Evolutionary conservation across 208 protist genomes (phyloP).

Genomic region (Leishmania amazonensis): DNA sequence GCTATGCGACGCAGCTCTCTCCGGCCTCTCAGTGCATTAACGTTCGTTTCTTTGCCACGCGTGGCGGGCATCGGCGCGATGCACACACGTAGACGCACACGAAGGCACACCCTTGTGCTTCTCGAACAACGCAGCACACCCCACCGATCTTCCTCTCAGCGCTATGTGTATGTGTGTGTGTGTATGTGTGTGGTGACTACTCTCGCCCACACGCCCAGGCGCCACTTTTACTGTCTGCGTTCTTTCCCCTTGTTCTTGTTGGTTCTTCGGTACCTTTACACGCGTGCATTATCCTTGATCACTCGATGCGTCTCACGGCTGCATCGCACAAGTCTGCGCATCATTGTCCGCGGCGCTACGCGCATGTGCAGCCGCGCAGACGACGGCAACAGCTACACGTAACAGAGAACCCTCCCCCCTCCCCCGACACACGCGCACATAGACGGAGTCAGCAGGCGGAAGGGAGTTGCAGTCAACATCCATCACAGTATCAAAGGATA

Average conservation of each 20-base stretch:
- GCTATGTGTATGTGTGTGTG: background rate
- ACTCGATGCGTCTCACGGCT: background rate
- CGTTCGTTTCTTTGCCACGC: background rate
- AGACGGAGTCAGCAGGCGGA: constrained; percentile 1
- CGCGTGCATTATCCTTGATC: background rate
- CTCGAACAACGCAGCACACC: background rate
- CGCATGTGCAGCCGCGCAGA: background rate
- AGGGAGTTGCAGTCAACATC: too few species aligned
- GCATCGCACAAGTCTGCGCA: background rate
- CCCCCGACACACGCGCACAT: constrained; percentile 8
- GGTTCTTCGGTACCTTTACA: background rate
- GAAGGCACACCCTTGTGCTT: background rate
- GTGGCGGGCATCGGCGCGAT: background rate
- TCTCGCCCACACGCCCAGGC: background rate
- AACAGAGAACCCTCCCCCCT: background rate
- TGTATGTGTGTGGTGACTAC: background rate
- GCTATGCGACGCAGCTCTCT: background rate
- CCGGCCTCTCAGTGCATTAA: background rate
- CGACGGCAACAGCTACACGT: background rate
- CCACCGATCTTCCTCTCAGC: background rate
- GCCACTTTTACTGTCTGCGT: background rate
- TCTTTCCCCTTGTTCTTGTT: background rate
- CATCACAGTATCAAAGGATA: too few species aligned
- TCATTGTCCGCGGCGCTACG: background rate
- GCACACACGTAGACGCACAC: background rate